Percentiles rank a stretch among this genome's conserved stretches.
phyloP scores from a whole-genome alignment of 495 filamentous ascomycete genomes.

The Tuber melanosporum region DNA sequence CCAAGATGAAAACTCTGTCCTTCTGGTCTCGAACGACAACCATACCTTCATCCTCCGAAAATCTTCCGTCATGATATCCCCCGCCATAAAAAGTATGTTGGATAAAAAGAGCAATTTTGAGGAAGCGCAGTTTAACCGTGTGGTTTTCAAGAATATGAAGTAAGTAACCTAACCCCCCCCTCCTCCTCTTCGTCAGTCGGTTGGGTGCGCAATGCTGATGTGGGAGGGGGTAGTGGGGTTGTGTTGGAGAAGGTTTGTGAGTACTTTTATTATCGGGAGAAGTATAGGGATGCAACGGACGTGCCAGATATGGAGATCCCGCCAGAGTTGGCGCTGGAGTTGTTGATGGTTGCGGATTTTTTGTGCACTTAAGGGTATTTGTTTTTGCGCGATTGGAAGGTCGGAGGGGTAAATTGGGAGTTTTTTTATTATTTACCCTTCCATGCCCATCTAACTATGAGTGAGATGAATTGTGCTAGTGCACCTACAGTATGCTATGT shows the following conservation, averaged over 20 bases:
- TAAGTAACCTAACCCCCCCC: neutral
- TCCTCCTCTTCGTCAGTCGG: neutral
- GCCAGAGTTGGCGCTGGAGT: slow-evolving; percentile 66
- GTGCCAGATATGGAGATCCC: slow-evolving; percentile 88
- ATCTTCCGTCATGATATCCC: slow-evolving; percentile 65
- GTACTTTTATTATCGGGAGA: slow-evolving; percentile 85
- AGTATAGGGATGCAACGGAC: slow-evolving; percentile 61
- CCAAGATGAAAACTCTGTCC: slow-evolving; percentile 59
- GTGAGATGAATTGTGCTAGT: slow-evolving; percentile 5
- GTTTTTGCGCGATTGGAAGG: neutral
- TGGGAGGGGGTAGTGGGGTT: slow-evolving; percentile 52
- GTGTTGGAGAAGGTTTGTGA: slow-evolving; percentile 87
- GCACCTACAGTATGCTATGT: neutral
- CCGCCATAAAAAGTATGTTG: slow-evolving; percentile 77
- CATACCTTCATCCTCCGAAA: slow-evolving; percentile 83
- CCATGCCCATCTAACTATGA: neutral
- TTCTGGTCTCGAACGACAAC: slow-evolving; percentile 76
- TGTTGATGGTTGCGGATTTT: slow-evolving; percentile 76
- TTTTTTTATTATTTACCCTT: neutral
- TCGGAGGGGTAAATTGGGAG: neutral
- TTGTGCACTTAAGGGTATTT: slow-evolving; percentile 27
- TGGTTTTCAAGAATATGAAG: slow-evolving; percentile 43
- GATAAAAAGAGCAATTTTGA: slow-evolving; percentile 61
- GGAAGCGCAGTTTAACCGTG: slow-evolving; percentile 39
- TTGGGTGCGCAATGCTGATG: slow-evolving; percentile 5